Conservation (phyloP, 148 eudicot genomes). For the Gaultheria prostrata region DNA sequence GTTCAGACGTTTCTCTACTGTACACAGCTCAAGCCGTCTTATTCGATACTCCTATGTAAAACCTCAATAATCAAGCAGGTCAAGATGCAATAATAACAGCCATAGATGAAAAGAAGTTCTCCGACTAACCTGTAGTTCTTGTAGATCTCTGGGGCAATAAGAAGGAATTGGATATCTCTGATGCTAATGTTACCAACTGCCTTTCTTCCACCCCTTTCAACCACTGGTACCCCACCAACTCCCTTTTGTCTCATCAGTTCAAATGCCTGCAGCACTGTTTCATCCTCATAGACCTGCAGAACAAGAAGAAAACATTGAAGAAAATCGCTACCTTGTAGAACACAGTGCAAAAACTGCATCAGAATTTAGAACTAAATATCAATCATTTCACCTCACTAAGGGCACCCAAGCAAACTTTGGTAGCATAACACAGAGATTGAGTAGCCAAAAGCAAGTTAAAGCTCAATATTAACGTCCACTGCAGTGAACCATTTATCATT, state of each 20-base stretch:
- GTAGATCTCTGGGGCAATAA: constrained; percentile 85
- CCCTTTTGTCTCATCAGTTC: constrained; percentile 80
- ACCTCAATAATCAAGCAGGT: neutral
- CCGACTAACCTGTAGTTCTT: constrained; percentile 69
- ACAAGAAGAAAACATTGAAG: neutral
- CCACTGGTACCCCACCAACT: constrained; percentile 82
- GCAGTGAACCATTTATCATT: neutral
- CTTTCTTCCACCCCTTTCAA: constrained; percentile 64
- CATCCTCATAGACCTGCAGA: constrained; percentile 73
- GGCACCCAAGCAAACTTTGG: neutral
- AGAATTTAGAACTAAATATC: neutral
- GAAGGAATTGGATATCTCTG: constrained; percentile 83
- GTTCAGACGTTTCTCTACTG: neutral
- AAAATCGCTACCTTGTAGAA: neutral
- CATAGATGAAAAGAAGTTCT: constrained; percentile 3
- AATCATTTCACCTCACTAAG: neutral
- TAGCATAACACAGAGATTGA: neutral
- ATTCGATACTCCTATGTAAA: neutral
- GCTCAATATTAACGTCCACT: neutral
- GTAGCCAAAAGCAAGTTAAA: neutral
- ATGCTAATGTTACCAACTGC: constrained; percentile 93
- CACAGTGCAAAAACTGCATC: neutral
- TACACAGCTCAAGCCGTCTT: neutral
- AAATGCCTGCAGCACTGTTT: constrained; percentile 89
- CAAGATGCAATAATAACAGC: neutral